Base-by-base conservation (phyloP, 371 early-diverging fungal genomes). In the Apophysomyces elegans region DNA sequence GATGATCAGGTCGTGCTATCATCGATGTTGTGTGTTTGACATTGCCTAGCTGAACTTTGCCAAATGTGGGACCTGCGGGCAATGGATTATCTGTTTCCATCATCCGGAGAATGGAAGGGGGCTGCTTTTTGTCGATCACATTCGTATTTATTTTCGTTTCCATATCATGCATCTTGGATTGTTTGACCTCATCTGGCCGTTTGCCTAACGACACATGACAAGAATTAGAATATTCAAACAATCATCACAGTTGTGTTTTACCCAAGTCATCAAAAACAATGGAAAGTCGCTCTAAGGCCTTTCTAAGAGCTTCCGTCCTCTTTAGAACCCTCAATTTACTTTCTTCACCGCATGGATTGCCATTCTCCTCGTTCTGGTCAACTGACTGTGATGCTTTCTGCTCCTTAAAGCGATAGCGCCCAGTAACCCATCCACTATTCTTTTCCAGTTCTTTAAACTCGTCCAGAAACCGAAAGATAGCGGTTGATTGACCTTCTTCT, bases 391-490 rank as follows among this genome's bases (percentile, higher is more conserved):
- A 21, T 50, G 5, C 3, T 21, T 50, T 50, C 21, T 9, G 54
- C 21, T 46, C 59, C 54, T 62, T 62, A 57, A 58, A 62, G 18
- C 37, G 44, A 26, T 41, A 72, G n/a, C 62, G 59, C 37, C 62
- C 60, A 8, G 59, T 50, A 5, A 62, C 62, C 45, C 50, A 59
- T 43, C 16, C 46, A 5, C 65, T 14, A 7, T 21, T 37, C 26
- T 62, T 50, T 41, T 63, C 70, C 11, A 86, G 67, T 16, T 83
- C 78, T 56, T 72, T 66, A 11, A 88, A 74, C 45, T 74, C 77
- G 54, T 64, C 77, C n/a, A 84, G 70, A 63, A 84, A 86, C 5
- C 71, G 68, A 21, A 74, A 65, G 41, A 88, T 73, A 8, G 83
- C 84, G 7, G 58, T 44, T 21, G 61, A 18, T 37, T 56, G 39